Evolutionary conservation across 805 yeast genomes (phyloP), one percentile per base, ranked within the genome.

Genomic region (Hanseniaspora vineae): DNA sequence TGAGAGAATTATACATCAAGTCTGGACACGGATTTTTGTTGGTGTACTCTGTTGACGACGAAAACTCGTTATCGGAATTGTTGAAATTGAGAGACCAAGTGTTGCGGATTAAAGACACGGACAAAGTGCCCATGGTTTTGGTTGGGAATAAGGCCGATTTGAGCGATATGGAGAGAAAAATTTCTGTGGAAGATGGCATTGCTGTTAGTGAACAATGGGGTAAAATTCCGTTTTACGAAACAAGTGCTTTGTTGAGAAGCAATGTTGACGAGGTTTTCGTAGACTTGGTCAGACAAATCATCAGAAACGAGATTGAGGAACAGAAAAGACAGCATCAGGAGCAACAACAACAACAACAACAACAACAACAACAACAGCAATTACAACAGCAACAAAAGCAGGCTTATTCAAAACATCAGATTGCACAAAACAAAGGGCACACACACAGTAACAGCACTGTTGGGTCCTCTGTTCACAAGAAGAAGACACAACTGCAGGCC

Each of bases 111-210:
- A 89, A 89, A 64, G 67, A 81, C 1, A 67, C 71, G 1, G 75
- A 73, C 50, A 56, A 56, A 12, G 92, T 85, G 31, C 96, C 97
- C 32, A 82, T 88, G 83, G 94, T 88, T 11, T 69, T 90, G 39
- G 81, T 89, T 39, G 97, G 96, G 47, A 88, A 87, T 66, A 90
- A 90, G 65, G 84, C 94, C 56, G 97, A 90, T 66, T 70, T 86
- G 52, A 77, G 75, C 9, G 76, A 76, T 19, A 35, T 48, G 50
- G 88, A 82, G 54, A 72, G 96, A 51, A 81, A 74, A n/a, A 72
- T 88, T 17, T 69, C 80, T 49, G 83, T 86, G 5, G 88, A 81
- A 50, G 87, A 84, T 54, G 97, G 96, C 42, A 80, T 84, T 46
- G 77, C 76, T 49, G 83, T 87, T 4, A 84, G 95, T 31, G 83